Base-by-base conservation (phyloP, 176 grass and related monocot species). In the Secale cereale region DNA sequence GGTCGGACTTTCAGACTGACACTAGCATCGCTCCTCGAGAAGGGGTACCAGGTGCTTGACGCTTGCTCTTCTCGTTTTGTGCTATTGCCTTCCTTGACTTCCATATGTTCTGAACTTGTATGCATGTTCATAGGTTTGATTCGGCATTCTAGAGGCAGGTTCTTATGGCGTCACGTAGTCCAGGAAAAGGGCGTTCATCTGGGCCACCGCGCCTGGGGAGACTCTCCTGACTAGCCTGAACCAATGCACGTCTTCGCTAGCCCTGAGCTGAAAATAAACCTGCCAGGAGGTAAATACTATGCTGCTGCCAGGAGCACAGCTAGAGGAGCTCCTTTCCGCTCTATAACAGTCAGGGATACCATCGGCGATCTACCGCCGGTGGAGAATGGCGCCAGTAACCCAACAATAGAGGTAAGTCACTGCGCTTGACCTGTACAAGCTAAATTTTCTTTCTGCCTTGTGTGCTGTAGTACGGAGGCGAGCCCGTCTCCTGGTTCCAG, bases 171-270 rank as follows among this genome's bases (percentile, higher is more conserved):
- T 97, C 3, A 80, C 94, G 0, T 89, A 94, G 59, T 94, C 89
- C 4, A 90, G 94, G 48, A 97, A 97, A 81, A 89, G 89, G 60
- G 91, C 94, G 54, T 94, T 92, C 80, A 94, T 97, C 30, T 94
- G 87, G 91, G 91, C 89, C 31, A 79, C 89, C 16, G 85, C 91
- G n/a, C 87, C 79, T 29, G 70, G 84, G 40, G 89, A 93, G 46
- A 82, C 45, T 20, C 87, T 91, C 91, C 89, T 17, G 86, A 92
- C 13, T 95, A 88, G 91, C 93, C 88, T 82, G 88, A 95, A 41
- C 93, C 93, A 4, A 91, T 91, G 83, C 91, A 95, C 20, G 88
- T 95, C 26, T 95, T 93, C 23, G 86, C 93, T 15, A 76, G 86
- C 52, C 86, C 91, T 6, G 91, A 91, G 39, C 83, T 95, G 36